These are phyloP conservation scores for Acanthamoeba triangularis DNA, from an alignment of 208 protist species.

Conservation along the genomic window DNA sequence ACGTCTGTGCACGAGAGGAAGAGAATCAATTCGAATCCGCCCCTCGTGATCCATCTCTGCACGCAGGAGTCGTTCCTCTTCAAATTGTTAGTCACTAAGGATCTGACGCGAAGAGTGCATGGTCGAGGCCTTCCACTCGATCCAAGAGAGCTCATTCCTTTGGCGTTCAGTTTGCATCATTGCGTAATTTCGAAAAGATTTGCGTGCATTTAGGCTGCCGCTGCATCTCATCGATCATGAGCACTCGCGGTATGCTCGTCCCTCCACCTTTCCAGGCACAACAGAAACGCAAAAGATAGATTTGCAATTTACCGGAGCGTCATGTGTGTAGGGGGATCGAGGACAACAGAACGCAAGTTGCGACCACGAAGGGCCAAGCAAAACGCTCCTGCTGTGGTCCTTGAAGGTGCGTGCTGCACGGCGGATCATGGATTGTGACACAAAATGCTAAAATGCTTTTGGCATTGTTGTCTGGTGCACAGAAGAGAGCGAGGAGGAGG, in stretches of 20 bases:
- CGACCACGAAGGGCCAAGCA: neutral
- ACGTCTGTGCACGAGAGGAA: too few species aligned
- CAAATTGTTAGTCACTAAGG: too few species aligned
- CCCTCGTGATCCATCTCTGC: too few species aligned
- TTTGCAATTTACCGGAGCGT: too few species aligned
- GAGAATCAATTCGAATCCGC: too few species aligned
- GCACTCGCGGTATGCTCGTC: neutral
- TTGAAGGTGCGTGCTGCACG: neutral
- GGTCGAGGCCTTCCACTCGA: too few species aligned
- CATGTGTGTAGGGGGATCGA: too few species aligned
- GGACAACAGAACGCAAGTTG: neutral
- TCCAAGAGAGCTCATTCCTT: too few species aligned
- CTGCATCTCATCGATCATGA: neutral
- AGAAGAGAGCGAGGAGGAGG: neutral
- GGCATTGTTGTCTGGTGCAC: neutral
- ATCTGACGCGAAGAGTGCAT: too few species aligned
- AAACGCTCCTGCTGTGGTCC: neutral
- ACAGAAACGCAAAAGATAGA: too few species aligned
- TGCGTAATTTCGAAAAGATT: neutral
- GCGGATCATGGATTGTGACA: neutral
- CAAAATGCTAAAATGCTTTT: neutral
- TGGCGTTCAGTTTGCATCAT: neutral
- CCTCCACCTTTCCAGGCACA: neutral
- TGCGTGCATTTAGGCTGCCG: neutral
- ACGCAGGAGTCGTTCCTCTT: too few species aligned